Conservation (phyloP, 2,329 filamentous ascomycete species). For the Fusarium sp. region DNA sequence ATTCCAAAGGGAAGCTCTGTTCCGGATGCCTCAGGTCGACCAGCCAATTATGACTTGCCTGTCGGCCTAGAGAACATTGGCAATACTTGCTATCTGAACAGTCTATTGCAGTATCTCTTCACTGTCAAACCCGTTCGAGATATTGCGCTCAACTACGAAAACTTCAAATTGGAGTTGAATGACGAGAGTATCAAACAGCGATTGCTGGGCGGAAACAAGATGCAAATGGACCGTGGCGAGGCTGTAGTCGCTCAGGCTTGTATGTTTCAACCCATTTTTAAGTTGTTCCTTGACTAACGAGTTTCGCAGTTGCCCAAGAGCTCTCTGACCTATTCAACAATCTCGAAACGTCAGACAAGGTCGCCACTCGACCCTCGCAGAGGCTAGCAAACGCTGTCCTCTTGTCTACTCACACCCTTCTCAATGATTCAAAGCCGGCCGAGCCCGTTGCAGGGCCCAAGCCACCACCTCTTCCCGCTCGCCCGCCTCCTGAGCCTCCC, state of each 20-base stretch:
- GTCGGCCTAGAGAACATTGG: constrained; percentile 93
- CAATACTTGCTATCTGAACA: constrained; percentile 98
- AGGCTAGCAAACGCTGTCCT: constrained; percentile 85
- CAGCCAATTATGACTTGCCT: constrained; percentile 68
- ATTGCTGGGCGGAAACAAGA: constrained; percentile 76
- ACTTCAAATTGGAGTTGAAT: constrained; percentile 75
- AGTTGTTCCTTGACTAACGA: constrained; percentile 41
- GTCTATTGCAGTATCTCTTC: constrained; percentile 94
- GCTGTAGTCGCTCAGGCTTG: constrained; percentile 78
- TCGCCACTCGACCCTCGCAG: constrained; percentile 77
- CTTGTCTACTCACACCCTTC: constrained; percentile 60
- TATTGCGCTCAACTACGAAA: constrained; percentile 81
- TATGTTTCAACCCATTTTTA: constrained; percentile 60
- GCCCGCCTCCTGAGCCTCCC: constrained; percentile 57
- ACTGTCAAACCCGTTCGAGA: constrained; percentile 85
- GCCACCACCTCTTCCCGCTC: constrained; percentile 63
- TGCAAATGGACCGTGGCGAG: constrained; percentile 64
- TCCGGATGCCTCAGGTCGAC: neutral
- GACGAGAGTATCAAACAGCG: constrained; percentile 73
- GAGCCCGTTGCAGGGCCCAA: constrained; percentile 40
- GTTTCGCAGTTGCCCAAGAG: constrained; percentile 74
- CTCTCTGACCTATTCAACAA: constrained; percentile 76
- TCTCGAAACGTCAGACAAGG: constrained; percentile 72
- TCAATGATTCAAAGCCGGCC: constrained; percentile 47
- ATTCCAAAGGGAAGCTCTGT: constrained; percentile 9